phyloP scores from a whole-genome alignment of 2,329 filamentous ascomycete genomes.

The Xylariaceae sp. region DNA sequence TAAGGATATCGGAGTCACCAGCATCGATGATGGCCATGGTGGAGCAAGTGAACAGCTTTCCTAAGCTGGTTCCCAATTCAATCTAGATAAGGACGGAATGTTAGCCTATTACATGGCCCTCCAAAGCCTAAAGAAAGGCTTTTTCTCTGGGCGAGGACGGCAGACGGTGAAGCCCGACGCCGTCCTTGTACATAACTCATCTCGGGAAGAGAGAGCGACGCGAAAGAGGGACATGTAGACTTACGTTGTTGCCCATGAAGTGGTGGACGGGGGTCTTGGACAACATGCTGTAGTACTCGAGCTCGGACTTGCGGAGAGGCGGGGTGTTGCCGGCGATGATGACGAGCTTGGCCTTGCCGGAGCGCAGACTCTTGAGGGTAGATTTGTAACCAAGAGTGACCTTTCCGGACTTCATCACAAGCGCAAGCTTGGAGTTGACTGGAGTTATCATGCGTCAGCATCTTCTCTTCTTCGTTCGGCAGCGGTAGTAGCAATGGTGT shows the following conservation, averaged over 20 bases:
- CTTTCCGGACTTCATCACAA: slow-evolving; percentile 44
- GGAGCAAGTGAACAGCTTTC: slow-evolving; percentile 97
- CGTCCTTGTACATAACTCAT: no score
- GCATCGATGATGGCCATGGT: slow-evolving; percentile 97
- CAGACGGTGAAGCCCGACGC: background rate
- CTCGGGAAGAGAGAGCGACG: slow-evolving; percentile 27
- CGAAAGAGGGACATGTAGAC: slow-evolving; percentile 39
- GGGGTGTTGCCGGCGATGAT: slow-evolving; percentile 95
- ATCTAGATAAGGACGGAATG: slow-evolving; percentile 57
- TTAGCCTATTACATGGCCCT: slow-evolving; percentile 70
- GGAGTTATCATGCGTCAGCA: background rate
- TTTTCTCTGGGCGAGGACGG: slow-evolving; percentile 73
- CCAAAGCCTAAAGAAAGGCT: slow-evolving; percentile 78
- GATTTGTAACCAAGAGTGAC: slow-evolving; percentile 90
- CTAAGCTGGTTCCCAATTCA: slow-evolving; percentile 91
- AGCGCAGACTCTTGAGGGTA: slow-evolving; percentile 83
- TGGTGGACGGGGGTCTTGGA: slow-evolving; percentile 95
- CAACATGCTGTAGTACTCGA: slow-evolving; percentile 91
- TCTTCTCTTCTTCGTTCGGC: no score
- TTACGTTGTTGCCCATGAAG: slow-evolving; percentile 98
- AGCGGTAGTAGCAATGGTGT: no score
- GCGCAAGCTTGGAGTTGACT: slow-evolving; percentile 41
- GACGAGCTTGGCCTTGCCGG: slow-evolving; percentile 97
- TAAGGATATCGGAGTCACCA: slow-evolving; percentile 97
- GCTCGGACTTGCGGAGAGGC: slow-evolving; percentile 94